phyloP scores from a whole-genome alignment of 169 alveolate species.

The Cryptosporidium canis region DNA sequence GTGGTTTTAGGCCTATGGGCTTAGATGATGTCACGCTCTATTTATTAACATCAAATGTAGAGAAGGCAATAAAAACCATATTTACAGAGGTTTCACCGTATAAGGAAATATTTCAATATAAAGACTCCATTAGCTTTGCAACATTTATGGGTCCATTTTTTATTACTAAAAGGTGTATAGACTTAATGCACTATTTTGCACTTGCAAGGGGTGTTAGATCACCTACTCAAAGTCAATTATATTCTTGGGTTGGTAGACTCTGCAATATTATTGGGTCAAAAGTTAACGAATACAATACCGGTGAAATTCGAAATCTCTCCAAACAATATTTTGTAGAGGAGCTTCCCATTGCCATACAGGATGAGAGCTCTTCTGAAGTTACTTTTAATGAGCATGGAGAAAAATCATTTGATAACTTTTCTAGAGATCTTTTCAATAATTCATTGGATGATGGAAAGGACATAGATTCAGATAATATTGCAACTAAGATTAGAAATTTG shows the following conservation, averaged over 20 bases:
- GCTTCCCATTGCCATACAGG: conserved; percentile 15
- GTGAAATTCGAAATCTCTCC: conserved; percentile 26
- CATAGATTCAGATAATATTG: conserved; percentile 27
- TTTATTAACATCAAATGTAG: conserved; percentile 56
- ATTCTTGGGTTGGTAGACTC: conserved; percentile 40
- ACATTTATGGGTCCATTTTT: conserved; percentile 71
- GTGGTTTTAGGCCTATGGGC: conserved; percentile 72
- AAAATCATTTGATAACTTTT: not conserved
- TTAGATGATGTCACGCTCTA: conserved; percentile 55
- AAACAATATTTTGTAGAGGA: conserved; percentile 39
- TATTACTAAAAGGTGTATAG: conserved; percentile 57
- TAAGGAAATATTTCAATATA: conserved; percentile 32
- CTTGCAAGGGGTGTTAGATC: conserved; percentile 69
- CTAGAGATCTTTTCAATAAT: not conserved
- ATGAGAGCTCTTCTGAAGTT: not conserved
- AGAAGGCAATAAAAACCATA: conserved; percentile 45
- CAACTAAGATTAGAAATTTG: conserved; percentile 55
- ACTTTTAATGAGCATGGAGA: not conserved
- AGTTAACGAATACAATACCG: conserved; percentile 47
- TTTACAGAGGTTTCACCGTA: conserved; percentile 63
- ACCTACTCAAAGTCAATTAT: conserved; percentile 47
- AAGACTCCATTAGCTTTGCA: conserved; percentile 55
- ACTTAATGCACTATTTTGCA: conserved; percentile 67
- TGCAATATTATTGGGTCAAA: conserved; percentile 51
- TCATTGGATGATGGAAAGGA: conserved; percentile 31